Evolutionary conservation across 2,329 filamentous ascomycete species (phyloP), one percentile per base, ranked within the genome.

Genomic region (Arachnomyces sp.): DNA sequence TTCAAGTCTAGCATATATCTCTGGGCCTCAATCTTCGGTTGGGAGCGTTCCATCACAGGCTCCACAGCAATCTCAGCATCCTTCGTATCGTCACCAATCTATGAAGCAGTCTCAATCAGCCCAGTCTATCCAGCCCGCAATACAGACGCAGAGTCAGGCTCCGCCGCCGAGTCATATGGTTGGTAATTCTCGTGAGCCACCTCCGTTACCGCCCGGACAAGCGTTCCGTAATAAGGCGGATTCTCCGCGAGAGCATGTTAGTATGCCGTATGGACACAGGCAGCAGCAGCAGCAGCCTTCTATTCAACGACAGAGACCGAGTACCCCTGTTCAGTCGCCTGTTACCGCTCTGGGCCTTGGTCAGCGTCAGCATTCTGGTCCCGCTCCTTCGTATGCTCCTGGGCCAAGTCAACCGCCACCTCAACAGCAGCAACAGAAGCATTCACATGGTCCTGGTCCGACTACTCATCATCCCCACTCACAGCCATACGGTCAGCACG

Each of bases 381-480:
- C 52, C 7, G 43, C 52, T 17, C 21, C 21, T 5, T 43, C 59
- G 8, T 61, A 57, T 42, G 46, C 44, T n/a, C 49, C 21, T 25
- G 21, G 21, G 21, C 21, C 21, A 9, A 25, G 5, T 25, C 21
- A 25, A 57, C 57, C 3, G 40, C 60, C 57, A 12, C 44, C 57
- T 8, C 60, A 62, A 36, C 58, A 61, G 31, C 55, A 52, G 31
- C 54, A 53, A 25, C 38, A 52, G 13, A 29, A 33, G 8, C 31
- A 28, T 21, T 7, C 40, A 8, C 59, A 60, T 38, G 54, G 21
- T 25, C 21, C 21, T 38, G 54, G 21, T 25, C 21, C 21, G 21
- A 9, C 21, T 35, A 52, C 51, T 16, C 63, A 62, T 33, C 61
- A 65, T 36, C 60, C 61, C 36, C 61, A 64, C 39, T 57, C 63